Percentiles rank a stretch among this genome's conserved stretches.
Evolutionary conservation across 2,329 filamentous ascomycete species (phyloP).

Genomic region (Elsinoe ampelina): DNA sequence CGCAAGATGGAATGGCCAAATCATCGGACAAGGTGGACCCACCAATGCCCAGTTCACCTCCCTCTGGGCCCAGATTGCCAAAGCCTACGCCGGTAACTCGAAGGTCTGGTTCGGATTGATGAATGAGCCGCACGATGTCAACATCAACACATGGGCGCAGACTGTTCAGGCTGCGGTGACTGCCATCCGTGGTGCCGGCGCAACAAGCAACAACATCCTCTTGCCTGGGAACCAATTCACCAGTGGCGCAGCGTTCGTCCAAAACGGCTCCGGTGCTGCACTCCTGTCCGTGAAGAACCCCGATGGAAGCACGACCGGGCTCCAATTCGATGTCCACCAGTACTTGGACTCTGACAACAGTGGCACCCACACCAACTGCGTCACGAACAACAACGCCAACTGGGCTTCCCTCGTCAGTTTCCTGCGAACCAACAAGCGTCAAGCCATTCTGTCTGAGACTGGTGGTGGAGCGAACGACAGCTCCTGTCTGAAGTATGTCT

Average conservation of each 20-base stretch:
- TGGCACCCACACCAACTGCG: conserved; percentile 29
- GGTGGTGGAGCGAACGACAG: conserved; percentile 31
- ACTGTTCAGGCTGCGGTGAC: conserved; percentile 55
- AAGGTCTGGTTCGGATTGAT: conserved; percentile 57
- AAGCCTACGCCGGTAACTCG: conserved; percentile 37
- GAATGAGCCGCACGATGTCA: conserved; percentile 56
- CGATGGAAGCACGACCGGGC: conserved; percentile 24
- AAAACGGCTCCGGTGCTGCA: conserved; percentile 23
- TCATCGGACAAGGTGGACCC: conserved; percentile 51
- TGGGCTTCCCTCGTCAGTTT: conserved; percentile 31
- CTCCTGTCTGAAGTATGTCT: conserved; percentile 28
- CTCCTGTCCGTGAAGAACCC: conserved; percentile 22
- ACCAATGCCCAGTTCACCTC: conserved; percentile 48
- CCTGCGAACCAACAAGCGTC: conserved; percentile 29
- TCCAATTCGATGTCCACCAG: conserved; percentile 35
- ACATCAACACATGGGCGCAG: conserved; percentile 49
- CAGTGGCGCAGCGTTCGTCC: conserved; percentile 20
- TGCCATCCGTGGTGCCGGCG: conserved; percentile 56
- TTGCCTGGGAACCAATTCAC: conserved; percentile 49
- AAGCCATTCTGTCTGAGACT: conserved; percentile 34
- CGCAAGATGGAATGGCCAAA: conserved; percentile 47
- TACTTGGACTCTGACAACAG: conserved; percentile 34
- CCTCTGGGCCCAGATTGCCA: conserved; percentile 49
- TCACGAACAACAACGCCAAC: conserved; percentile 27
- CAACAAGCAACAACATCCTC: conserved; percentile 53